phyloP scores from a whole-genome alignment of 2,329 filamentous ascomycete species.

The Monosporascus sp. region DNA sequence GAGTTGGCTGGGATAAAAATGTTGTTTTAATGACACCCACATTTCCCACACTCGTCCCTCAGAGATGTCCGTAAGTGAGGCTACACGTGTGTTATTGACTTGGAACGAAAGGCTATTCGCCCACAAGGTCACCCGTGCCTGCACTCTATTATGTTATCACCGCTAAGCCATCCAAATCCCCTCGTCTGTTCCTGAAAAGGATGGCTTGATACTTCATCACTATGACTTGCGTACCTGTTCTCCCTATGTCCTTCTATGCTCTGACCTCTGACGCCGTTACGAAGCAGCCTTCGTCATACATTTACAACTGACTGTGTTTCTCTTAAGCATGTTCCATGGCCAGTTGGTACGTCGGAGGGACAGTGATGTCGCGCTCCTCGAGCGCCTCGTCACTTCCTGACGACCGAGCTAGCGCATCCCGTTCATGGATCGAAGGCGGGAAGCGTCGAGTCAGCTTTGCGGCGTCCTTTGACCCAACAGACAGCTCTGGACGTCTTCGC shows the following conservation, averaged over 20 bases:
- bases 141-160: neutral
- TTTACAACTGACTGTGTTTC: neutral
- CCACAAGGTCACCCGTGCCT: neutral
- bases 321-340: constrained; percentile 31
- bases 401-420: constrained; percentile 12
- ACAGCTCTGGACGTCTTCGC: constrained; percentile 32
- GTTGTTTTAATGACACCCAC: neutral
- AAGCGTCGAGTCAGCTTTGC: constrained; percentile 34
- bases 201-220: too few species aligned
- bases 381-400: constrained; percentile 25
- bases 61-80: neutral
- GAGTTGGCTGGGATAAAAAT: neutral
- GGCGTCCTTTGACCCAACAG: constrained; percentile 23
- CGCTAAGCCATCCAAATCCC: neutral
- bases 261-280: too few species aligned
- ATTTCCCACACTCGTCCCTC: neutral
- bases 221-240: too few species aligned
- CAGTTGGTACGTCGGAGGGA: constrained; percentile 26
- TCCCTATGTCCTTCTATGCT: too few species aligned
- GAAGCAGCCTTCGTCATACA: neutral
- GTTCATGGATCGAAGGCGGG: constrained; percentile 27
- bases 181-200: neutral
- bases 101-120: neutral
- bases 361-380: constrained; percentile 27
- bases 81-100: neutral